Percentiles rank a stretch among this genome's conserved stretches.
Evolutionary conservation across 306 rosid species (phyloP).

Genomic region (Trifolium pratense): DNA sequence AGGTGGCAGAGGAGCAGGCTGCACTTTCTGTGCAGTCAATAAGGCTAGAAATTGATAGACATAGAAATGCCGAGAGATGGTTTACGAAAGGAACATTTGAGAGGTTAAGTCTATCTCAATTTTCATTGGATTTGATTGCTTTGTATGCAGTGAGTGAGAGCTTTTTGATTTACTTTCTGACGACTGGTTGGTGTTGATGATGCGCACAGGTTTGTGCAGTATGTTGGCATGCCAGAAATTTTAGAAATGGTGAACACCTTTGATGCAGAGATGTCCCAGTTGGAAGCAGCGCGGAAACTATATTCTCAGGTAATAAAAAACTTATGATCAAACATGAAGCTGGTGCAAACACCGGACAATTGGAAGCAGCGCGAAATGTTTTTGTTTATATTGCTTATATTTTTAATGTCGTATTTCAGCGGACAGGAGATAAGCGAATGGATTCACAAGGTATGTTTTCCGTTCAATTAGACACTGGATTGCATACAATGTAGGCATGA

Average conservation of each 20-base stretch:
- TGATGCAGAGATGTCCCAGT: conserved; percentile 93
- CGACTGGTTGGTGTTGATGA: conserved; percentile 29
- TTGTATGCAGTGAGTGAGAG: conserved; percentile 1
- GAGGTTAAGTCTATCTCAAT: conserved; percentile 56
- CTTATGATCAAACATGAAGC: conserved; percentile 25
- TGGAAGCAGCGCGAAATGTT: neutral
- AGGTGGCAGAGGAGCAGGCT: conserved; percentile 88
- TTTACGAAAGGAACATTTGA: conserved; percentile 97
- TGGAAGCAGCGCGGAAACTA: conserved; percentile 82
- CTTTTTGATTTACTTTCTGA: conserved; percentile 36
- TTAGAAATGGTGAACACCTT: conserved; percentile 78
- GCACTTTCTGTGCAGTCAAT: conserved; percentile 72
- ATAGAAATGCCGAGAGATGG: conserved; percentile 69
- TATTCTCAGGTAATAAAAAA: conserved; percentile 75
- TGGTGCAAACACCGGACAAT: conserved; percentile 30
- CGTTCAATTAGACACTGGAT: conserved; percentile 5
- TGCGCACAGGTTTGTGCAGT: conserved; percentile 82
- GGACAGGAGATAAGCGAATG: conserved; percentile 70
- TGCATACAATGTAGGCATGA: conserved; percentile 24
- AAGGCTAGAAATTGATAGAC: conserved; percentile 76
- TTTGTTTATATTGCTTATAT: conserved; percentile 39
- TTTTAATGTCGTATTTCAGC: conserved; percentile 58
- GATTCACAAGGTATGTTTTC: conserved; percentile 68
- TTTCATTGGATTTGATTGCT: conserved; percentile 1
- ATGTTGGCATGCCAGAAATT: conserved; percentile 87